phyloP scores from a whole-genome alignment of 257 asterid species.

The Ligustrum vulgare region DNA sequence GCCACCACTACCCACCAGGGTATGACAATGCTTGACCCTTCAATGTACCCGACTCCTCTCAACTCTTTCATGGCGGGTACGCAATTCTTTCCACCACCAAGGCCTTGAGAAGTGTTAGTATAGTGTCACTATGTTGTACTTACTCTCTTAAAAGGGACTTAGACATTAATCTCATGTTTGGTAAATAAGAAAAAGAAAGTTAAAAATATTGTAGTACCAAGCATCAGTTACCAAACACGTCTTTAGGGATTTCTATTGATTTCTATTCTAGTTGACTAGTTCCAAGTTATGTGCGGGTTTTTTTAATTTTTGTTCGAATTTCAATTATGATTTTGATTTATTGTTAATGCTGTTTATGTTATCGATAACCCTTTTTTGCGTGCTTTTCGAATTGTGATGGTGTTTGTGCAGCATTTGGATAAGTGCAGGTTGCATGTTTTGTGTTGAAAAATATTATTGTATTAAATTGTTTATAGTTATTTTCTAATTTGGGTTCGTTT shows the following conservation, averaged over 20 bases:
- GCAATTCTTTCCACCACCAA: conserved; percentile 85
- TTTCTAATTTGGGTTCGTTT: conserved; percentile 24
- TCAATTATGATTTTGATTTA: conserved; percentile 32
- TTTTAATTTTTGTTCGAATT: conserved; percentile 31
- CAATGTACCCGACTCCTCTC: conserved; percentile 55
- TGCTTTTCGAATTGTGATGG: not conserved
- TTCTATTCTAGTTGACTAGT: conserved; percentile 2
- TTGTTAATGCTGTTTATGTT: not conserved
- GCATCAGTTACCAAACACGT: not conserved
- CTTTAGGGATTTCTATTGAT: not conserved
- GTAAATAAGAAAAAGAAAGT: not conserved
- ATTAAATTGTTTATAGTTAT: conserved; percentile 26
- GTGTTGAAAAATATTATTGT: not conserved
- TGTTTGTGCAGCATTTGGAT: conserved; percentile 26
- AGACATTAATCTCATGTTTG: not conserved
- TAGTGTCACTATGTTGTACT: not conserved
- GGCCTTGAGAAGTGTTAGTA: conserved; percentile 34
- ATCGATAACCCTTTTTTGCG: not conserved
- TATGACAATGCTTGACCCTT: conserved; percentile 54
- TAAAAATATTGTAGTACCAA: not conserved
- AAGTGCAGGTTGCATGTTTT: conserved; percentile 29
- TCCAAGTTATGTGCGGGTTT: not conserved
- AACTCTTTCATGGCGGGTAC: conserved; percentile 76
- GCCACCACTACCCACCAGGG: conserved; percentile 27
- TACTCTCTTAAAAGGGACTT: not conserved